Conservation (phyloP, 75 land plant species). For the Selaginella tamariscina region DNA sequence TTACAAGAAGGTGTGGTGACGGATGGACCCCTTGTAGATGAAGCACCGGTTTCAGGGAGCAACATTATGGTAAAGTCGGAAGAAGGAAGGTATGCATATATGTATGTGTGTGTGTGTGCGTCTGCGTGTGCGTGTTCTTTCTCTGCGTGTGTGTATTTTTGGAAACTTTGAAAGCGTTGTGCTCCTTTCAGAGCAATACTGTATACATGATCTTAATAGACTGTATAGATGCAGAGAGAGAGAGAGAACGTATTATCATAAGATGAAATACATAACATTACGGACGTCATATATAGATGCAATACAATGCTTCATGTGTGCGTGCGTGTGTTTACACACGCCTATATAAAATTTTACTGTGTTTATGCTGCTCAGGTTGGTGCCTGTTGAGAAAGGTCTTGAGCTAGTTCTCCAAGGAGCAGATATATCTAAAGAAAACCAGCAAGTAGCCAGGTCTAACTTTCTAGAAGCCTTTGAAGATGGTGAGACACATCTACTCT, state of each 20-base stretch:
- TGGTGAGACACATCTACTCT: neutral
- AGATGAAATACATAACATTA: too few relatives aligned
- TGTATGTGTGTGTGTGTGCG: neutral
- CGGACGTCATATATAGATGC: too few relatives aligned
- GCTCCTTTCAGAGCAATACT: too few relatives aligned
- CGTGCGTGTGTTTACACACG: neutral
- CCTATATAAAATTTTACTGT: neutral
- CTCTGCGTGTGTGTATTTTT: too few relatives aligned
- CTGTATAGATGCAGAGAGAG: too few relatives aligned
- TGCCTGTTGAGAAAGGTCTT: conserved; percentile 12
- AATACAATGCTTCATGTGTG: too few relatives aligned
- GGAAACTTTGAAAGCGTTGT: conserved; percentile 7
- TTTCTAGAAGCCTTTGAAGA: conserved; percentile 24
- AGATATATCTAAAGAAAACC: conserved; percentile 13
- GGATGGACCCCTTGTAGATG: too few relatives aligned
- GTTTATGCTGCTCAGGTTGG: conserved; percentile 11
- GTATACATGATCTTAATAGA: too few relatives aligned
- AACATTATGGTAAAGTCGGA: conserved; percentile 18
- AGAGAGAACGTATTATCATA: too few relatives aligned
- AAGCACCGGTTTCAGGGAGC: neutral
- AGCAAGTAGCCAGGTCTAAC: conserved; percentile 2
- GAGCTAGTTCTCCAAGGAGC: conserved; percentile 21
- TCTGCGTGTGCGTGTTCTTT: too few relatives aligned
- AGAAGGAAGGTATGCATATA: conserved; percentile 16
- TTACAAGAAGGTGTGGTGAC: too few relatives aligned